Percentiles rank a stretch among this genome's conserved stretches.
These are phyloP conservation scores for Hypoxylon sp. DNA, from an alignment of 2,329 filamentous ascomycete genomes.

Conservation along the genomic window DNA sequence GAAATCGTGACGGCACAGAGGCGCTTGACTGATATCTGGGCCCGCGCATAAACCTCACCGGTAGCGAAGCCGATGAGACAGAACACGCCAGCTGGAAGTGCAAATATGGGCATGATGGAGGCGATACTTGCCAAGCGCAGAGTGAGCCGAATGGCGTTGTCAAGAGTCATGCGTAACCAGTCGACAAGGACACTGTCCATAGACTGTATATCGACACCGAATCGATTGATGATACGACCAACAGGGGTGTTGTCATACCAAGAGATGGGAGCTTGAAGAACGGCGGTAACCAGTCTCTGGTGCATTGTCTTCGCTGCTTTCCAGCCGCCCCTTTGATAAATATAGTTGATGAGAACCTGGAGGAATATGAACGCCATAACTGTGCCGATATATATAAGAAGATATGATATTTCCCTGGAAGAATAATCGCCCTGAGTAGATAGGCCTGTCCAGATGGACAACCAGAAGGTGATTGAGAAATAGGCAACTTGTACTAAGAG, in stretches of 20 bases:
- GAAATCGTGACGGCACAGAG: slow-evolving; percentile 49
- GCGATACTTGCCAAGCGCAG: slow-evolving; percentile 63
- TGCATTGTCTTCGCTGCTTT: slow-evolving; percentile 64
- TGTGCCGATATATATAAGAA: slow-evolving; percentile 28
- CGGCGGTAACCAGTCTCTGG: slow-evolving; percentile 60
- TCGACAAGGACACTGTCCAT: slow-evolving; percentile 63
- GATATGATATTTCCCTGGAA: slow-evolving; percentile 55
- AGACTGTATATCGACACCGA: slow-evolving; percentile 65
- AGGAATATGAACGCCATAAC: slow-evolving; percentile 27
- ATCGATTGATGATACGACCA: slow-evolving; percentile 65
- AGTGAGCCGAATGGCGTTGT: slow-evolving; percentile 58
- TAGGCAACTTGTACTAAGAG: slow-evolving; percentile 45
- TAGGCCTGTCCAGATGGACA: slow-evolving; percentile 40
- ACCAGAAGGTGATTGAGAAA: slow-evolving; percentile 43
- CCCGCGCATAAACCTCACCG: slow-evolving; percentile 65
- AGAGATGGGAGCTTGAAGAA: slow-evolving; percentile 64
- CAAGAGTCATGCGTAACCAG: slow-evolving; percentile 58
- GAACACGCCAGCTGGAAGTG: slow-evolving; percentile 61
- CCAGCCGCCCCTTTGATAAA: slow-evolving; percentile 57
- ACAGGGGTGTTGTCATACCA: slow-evolving; percentile 66
- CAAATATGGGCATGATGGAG: slow-evolving; percentile 66
- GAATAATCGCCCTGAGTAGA: slow-evolving; percentile 56
- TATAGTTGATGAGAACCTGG: slow-evolving; percentile 39
- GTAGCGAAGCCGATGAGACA: slow-evolving; percentile 61
- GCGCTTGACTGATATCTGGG: slow-evolving; percentile 52